Evolutionary conservation across 352 stramenopile species (phyloP).

Genomic region (Globisporangium cederbergense): DNA sequence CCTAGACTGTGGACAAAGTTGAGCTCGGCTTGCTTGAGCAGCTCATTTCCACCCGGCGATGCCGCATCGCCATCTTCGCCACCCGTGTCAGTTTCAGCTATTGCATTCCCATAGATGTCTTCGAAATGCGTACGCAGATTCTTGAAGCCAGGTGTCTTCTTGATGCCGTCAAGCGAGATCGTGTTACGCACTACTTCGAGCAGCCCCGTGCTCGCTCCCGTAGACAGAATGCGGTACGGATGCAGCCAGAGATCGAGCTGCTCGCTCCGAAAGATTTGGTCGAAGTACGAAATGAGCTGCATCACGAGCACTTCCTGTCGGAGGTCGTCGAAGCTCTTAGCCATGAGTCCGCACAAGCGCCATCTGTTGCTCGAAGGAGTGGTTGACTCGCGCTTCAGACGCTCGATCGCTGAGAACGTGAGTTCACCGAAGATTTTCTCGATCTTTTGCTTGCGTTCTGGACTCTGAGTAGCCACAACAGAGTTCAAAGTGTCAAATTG

Average conservation of each 20-base stretch:
- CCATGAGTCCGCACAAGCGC: constrained; percentile 85
- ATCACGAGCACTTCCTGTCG: constrained; percentile 97
- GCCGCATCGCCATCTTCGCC: constrained; percentile 19
- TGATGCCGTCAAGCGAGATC: constrained; percentile 96
- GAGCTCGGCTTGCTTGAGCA: constrained; percentile 65
- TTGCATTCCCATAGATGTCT: constrained; percentile 80
- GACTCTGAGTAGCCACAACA: not conserved
- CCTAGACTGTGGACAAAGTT: constrained; percentile 86
- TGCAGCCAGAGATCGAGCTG: constrained; percentile 90
- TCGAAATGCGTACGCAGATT: constrained; percentile 93
- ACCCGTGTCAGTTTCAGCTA: constrained; percentile 37
- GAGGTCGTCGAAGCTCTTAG: constrained; percentile 97
- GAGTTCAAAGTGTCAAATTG: not conserved
- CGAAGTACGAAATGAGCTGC: constrained; percentile 95
- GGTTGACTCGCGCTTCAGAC: constrained; percentile 27
- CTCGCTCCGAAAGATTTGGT: constrained; percentile 92
- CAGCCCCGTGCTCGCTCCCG: constrained; percentile 91
- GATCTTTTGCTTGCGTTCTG: constrained; percentile 38
- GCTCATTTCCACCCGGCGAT: constrained; percentile 11
- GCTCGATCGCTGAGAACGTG: constrained; percentile 39
- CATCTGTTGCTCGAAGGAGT: constrained; percentile 21
- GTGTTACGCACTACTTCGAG: constrained; percentile 96
- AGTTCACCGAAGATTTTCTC: constrained; percentile 75
- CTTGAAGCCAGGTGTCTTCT: constrained; percentile 86
- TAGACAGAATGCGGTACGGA: constrained; percentile 96